Base-by-base conservation (phyloP, 306 rosid species). In the Dalbergia cochinchinensis region DNA sequence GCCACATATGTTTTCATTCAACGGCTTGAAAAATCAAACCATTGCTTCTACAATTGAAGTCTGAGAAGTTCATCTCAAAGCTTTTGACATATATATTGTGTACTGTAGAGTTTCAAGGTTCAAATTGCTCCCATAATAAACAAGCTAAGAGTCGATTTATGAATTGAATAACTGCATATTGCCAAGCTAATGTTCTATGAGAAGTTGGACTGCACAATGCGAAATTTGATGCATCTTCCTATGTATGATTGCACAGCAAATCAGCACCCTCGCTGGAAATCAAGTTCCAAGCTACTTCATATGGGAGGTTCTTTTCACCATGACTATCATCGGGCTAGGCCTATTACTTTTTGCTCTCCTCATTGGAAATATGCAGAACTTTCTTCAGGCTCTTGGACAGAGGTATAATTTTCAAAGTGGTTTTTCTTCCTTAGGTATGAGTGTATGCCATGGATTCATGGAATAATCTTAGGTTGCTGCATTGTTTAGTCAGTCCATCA, bases 321-420 rank as follows among this genome's bases (percentile, higher is more conserved):
- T 90, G 94, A 83, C 26, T n/a, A 86, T 86, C 33, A 80, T 86
- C 68, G 90, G 90, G 42, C 84, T 88, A 11, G 94, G 94, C 18
- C 87, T 90, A 54, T 84, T 90, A 82, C 90, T 86, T 58, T 87
- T 90, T 35, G 91, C 94, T 78, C 85, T 88, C 48, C 91, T 90
- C 78, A 86, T 90, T 15, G 91, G 94, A 74, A 84, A 90, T 39
- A 88, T 90, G 89, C 94, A 90, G 83, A 86, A 86, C 84, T 88
- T 88, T 77, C 91, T 90, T 74, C 94, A 86, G 84, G 87, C 87
- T 66, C 94, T 90, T 55, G 94, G 86, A 44, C 75, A 44, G 80
- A 77, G 91, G 94, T 90, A 82, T 44, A 12, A 26, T 35, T 58
- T 67, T 75, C 16, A 11, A n/a, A 42, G 37, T 19, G 37, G 22